Evolutionary conservation across 805 yeast species (phyloP).

Genomic region (Teunomyces panamensis): DNA sequence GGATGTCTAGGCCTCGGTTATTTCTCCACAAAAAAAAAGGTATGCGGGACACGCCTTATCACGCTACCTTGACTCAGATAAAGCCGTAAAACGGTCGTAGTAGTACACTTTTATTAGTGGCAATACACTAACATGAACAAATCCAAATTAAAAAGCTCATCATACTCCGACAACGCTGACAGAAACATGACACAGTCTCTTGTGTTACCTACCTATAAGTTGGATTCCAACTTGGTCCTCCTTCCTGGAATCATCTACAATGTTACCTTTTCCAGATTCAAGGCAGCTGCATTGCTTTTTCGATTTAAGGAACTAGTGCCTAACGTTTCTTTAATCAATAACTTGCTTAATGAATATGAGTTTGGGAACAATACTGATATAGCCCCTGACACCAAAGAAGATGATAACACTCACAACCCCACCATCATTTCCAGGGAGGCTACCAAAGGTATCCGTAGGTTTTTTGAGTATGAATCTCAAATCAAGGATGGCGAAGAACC

Average conservation of each 20-base stretch:
- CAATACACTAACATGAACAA: background rate
- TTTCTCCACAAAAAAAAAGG: background rate
- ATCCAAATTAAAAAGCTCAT: background rate
- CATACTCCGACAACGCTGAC: background rate
- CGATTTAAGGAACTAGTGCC: slow-evolving; percentile 34
- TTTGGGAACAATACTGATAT: slow-evolving; percentile 18
- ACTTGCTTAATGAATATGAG: slow-evolving; percentile 35
- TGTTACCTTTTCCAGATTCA: slow-evolving; percentile 47
- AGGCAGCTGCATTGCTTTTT: slow-evolving; percentile 46
- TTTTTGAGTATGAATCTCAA: slow-evolving; percentile 10
- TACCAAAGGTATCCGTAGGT: slow-evolving; percentile 26
- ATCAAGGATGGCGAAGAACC: slow-evolving; percentile 3
- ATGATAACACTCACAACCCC: slow-evolving; percentile 11
- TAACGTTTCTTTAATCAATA: slow-evolving; percentile 25
- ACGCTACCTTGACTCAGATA: slow-evolving; percentile 1
- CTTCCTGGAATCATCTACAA: slow-evolving; percentile 64
- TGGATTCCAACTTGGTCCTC: slow-evolving; percentile 46
- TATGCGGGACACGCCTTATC: slow-evolving; percentile 1
- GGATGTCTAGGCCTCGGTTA: slow-evolving; percentile 1
- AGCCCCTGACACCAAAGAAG: slow-evolving; percentile 10
- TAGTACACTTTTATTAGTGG: background rate
- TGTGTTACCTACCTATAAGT: slow-evolving; percentile 38
- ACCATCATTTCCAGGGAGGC: slow-evolving; percentile 29
- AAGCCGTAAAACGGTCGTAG: background rate
- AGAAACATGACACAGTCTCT: slow-evolving; percentile 11